These are phyloP conservation scores for Massariosphaeria phaeospora DNA, from an alignment of 495 filamentous ascomycete species.

Conservation along the genomic window DNA sequence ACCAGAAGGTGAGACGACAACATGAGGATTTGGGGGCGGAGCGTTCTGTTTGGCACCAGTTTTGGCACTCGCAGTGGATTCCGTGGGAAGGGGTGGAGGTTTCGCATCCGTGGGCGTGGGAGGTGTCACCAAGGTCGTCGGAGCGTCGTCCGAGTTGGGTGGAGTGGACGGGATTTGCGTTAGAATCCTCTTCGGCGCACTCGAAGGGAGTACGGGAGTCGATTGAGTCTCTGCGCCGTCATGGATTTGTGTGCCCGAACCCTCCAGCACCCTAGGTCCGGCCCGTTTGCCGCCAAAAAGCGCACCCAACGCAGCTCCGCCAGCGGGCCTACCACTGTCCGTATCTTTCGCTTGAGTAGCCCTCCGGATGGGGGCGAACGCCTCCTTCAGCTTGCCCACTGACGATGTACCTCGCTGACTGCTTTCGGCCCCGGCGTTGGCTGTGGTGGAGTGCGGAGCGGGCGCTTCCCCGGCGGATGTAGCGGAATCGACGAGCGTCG, in stretches of 20 bases:
- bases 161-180: conserved; percentile 36
- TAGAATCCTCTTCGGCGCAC: conserved; percentile 25
- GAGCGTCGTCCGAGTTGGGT: conserved; percentile 37
- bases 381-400: conserved; percentile 37
- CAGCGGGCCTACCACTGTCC: conserved; percentile 20
- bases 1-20: conserved; percentile 49
- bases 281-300: conserved; percentile 27
- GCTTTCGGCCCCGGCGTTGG: conserved; percentile 18
- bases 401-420: conserved; percentile 33
- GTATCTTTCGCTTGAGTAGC: conserved; percentile 29
- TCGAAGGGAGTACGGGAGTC: conserved; percentile 8
- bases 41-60: conserved; percentile 32
- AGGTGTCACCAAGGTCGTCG: conserved; percentile 42
- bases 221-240: conserved; percentile 21
- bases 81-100: conserved; percentile 25
- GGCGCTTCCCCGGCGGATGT: conserved; percentile 21
- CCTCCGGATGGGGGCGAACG: conserved; percentile 32
- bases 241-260: conserved; percentile 15
- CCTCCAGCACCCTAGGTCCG: conserved; percentile 17
- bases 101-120: conserved; percentile 41
- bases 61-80: conserved; percentile 25
- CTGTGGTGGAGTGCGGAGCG: conserved; percentile 25
- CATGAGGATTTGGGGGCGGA: conserved; percentile 38
- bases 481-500: conserved; percentile 29
- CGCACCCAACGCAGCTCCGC: conserved; percentile 24